phyloP scores from a whole-genome alignment of 1,284 basidiomycete species.

The Phaffia rhodozyma region DNA sequence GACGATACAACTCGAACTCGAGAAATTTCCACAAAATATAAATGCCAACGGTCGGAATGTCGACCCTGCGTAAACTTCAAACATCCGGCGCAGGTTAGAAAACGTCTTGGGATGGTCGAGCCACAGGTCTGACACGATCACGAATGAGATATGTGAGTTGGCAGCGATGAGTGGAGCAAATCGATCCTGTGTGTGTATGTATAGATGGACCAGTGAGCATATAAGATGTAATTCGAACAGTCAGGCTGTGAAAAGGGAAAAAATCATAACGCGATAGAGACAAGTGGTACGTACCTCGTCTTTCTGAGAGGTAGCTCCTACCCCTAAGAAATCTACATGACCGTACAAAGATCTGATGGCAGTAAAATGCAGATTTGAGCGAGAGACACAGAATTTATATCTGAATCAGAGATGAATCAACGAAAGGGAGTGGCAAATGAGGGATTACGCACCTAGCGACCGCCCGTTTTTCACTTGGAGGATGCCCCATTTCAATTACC shows the following conservation, averaged over 20 bases:
- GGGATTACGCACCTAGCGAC: slow-evolving; percentile 51
- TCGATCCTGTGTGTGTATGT: slow-evolving; percentile 27
- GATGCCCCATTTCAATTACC: slow-evolving; percentile 91
- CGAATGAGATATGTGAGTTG: slow-evolving; percentile 62
- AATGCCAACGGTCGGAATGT: slow-evolving; percentile 72
- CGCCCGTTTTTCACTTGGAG: slow-evolving; percentile 79
- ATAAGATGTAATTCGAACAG: too few species aligned
- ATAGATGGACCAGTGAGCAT: not conserved
- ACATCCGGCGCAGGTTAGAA: slow-evolving; percentile 63
- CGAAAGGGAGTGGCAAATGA: not conserved
- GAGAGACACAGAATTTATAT: not conserved
- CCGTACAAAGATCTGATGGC: slow-evolving; percentile 66
- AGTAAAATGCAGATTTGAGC: not conserved
- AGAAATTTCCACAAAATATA: slow-evolving; percentile 91
- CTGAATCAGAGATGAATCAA: not conserved
- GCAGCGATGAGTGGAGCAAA: slow-evolving; percentile 31
- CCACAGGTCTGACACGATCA: slow-evolving; percentile 75
- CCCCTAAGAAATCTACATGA: slow-evolving; percentile 87
- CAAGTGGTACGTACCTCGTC: slow-evolving; percentile 48
- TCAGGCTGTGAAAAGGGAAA: not conserved
- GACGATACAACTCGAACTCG: slow-evolving; percentile 62
- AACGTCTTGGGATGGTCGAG: slow-evolving; percentile 74
- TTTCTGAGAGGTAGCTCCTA: slow-evolving; percentile 76
- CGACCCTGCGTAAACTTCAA: slow-evolving; percentile 86
- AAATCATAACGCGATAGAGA: not conserved